These are phyloP conservation scores for Bremia lactucae DNA, from an alignment of 352 stramenopile species.

Conservation along the genomic window DNA sequence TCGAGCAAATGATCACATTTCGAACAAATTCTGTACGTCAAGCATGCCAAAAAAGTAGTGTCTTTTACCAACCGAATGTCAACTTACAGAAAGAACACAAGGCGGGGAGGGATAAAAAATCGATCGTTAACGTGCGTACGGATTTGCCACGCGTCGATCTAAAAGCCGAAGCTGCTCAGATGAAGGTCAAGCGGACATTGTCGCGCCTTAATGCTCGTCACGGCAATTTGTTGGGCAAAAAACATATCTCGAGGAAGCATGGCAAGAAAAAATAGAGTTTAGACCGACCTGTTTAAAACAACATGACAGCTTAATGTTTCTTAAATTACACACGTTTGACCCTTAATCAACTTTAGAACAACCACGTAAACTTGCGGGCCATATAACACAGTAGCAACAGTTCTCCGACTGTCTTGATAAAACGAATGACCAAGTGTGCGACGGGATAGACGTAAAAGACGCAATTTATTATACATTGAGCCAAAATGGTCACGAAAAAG, in stretches of 20 bases:
- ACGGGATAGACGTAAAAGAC: slow-evolving; percentile 63
- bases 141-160: slow-evolving; percentile 62
- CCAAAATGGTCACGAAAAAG: slow-evolving; percentile 37
- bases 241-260: slow-evolving; percentile 19
- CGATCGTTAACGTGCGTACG: slow-evolving; percentile 48
- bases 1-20: slow-evolving; percentile 83
- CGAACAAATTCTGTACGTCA: slow-evolving; percentile 61
- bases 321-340: not conserved
- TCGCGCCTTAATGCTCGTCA: slow-evolving; percentile 21
- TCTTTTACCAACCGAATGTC: slow-evolving; percentile 1
- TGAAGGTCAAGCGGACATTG: slow-evolving; percentile 9
- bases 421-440: slow-evolving; percentile 62
- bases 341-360: slow-evolving; percentile 1
- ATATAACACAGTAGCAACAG: slow-evolving; percentile 67
- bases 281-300: too few species aligned
- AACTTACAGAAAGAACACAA: slow-evolving; percentile 49
- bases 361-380: slow-evolving; percentile 28
- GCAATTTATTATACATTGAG: slow-evolving; percentile 52
- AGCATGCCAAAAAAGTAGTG: not conserved
- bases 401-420: slow-evolving; percentile 74
- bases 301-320: too few species aligned
- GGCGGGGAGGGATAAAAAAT: slow-evolving; percentile 59
- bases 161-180: slow-evolving; percentile 19
- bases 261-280: slow-evolving; percentile 21
- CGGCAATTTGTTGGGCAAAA: slow-evolving; percentile 26